Evolutionary conservation across 371 early-diverging fungal species (phyloP), one percentile per base, ranked within the genome.

Genomic region (Paraphysoderma sedebokerense): DNA sequence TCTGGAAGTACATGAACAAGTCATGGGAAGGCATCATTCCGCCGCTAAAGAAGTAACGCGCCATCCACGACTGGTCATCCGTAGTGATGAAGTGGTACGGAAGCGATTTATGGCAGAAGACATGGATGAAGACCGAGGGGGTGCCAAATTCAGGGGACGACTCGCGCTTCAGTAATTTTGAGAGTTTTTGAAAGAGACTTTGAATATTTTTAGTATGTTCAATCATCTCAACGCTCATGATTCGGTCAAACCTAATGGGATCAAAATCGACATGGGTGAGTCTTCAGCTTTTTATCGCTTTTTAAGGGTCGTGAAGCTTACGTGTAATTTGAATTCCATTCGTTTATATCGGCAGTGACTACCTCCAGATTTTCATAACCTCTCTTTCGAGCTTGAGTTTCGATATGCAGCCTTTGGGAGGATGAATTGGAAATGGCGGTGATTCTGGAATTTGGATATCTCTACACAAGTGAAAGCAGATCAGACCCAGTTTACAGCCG

Each of bases 131-230:
- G 39, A 67, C 47, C 17, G 67, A 49, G 8, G 62, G 63, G 22
- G 60, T 65, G 4, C 57, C 58, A n/a, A n/a, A n/a, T n/a, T n/a
- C n/a, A n/a, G n/a, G n/a, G n/a, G n/a, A n/a, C n/a, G n/a, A n/a
- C n/a, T n/a, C n/a, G 5, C 66, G 63, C 23, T 50, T 52, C 27
- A 77, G 59, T 73, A 72, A 74, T 1, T 33, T 35, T 15, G 66
- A 60, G 27, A 76, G 51, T 42, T 73, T 71, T 5, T 38, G 15
- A 40, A 76, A 61, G 13, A 74, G 57, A 23, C 38, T 29, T 40
- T 50, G 48, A 50, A 70, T 74, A 57, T 76, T 76, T 48, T 76
- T 76, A 68, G 73, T 68, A 56, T 76, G 76, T 50, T 75, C 76
- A 45, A 75, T 69, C 76, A 75, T 75, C 52, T 75, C 76, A 52